These are phyloP conservation scores for Jatropha podagrica DNA, from an alignment of 441 rosid genomes.

Conservation along the genomic window DNA sequence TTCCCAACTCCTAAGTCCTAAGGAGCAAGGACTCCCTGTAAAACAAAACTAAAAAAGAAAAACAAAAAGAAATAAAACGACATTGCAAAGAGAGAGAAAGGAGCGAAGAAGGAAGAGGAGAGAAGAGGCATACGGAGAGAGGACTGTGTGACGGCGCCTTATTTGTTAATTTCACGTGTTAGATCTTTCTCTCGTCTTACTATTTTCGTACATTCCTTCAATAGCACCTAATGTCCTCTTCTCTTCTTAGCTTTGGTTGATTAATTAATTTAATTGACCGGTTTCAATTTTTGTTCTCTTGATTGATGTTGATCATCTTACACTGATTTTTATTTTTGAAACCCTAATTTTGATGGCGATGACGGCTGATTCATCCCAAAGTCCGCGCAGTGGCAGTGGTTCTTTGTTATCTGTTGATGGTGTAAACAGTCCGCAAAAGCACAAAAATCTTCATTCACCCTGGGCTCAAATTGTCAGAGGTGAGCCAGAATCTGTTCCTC, in stretches of 20 bases:
- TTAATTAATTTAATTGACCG: background rate
- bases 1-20: too few species aligned
- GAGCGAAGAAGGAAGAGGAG: too few species aligned
- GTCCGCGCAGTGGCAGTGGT: constrained; percentile 11
- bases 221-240: too few species aligned
- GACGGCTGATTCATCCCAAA: constrained; percentile 46
- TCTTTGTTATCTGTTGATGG: background rate
- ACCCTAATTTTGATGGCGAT: constrained; percentile 40
- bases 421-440: background rate
- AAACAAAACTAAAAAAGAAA: background rate
- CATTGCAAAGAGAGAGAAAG: too few species aligned
- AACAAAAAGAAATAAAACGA: too few species aligned
- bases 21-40: background rate
- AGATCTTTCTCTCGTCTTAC: background rate
- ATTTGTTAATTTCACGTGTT: background rate
- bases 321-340: constrained; percentile 10
- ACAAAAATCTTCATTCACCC: background rate
- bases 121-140: background rate
- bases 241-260: background rate
- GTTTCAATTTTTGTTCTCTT: background rate
- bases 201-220: background rate
- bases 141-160: background rate
- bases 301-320: constrained; percentile 6
- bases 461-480: background rate
- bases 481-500: constrained; percentile 15